Percentiles rank a stretch among this genome's conserved stretches.
Conservation (phyloP, 352 stramenopile genomes). For the Phytophthora syringae region DNA sequence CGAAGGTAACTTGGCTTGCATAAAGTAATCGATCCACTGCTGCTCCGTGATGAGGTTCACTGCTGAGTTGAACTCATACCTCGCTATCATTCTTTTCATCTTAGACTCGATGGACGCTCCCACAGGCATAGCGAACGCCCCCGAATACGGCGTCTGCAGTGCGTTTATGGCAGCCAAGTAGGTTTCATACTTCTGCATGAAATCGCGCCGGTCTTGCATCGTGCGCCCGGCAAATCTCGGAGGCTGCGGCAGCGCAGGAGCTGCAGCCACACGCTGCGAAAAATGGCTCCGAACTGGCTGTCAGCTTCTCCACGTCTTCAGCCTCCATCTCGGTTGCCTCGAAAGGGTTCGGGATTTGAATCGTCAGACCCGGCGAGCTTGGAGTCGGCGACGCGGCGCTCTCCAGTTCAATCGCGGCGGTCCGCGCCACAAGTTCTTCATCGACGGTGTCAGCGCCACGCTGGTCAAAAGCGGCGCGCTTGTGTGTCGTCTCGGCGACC, state of each 20-base stretch:
- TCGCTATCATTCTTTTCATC: neutral
- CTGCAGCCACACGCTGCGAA: neutral
- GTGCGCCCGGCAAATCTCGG: neutral
- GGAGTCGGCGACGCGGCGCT: neutral
- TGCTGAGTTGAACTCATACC: neutral
- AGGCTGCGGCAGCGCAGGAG: neutral
- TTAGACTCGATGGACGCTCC: neutral
- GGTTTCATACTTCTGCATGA: too few relatives aligned
- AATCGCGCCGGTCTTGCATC: too few relatives aligned
- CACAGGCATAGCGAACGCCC: neutral
- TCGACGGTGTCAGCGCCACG: too few relatives aligned
- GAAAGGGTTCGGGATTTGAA: slow-evolving; percentile 11
- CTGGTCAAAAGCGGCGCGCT: too few relatives aligned
- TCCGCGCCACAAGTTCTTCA: too few relatives aligned
- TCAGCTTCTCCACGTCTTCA: neutral
- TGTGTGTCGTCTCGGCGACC: too few relatives aligned
- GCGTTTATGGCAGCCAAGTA: too few relatives aligned
- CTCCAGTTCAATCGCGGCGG: slow-evolving; percentile 13
- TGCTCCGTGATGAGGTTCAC: too few relatives aligned
- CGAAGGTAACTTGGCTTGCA: too few relatives aligned
- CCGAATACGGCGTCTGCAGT: too few relatives aligned
- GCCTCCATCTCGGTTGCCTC: neutral
- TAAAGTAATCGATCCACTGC: too few relatives aligned
- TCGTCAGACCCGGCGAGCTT: neutral
- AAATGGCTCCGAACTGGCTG: neutral